phyloP scores from a whole-genome alignment of 768 basidiomycete genomes.

The Thelephora ganbajun region DNA sequence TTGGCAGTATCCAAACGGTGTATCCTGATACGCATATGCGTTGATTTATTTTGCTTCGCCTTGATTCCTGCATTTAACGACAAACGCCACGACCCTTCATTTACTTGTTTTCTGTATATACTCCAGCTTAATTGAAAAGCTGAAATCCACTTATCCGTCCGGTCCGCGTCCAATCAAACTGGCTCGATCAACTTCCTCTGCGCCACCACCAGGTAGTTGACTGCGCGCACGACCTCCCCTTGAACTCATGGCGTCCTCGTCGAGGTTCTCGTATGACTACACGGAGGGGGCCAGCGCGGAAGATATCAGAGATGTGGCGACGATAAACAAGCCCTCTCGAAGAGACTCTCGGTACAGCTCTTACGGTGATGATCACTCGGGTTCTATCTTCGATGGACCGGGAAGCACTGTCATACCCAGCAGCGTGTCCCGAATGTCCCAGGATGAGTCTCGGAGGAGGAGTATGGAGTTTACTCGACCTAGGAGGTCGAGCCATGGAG shows the following conservation, averaged over 20 bases:
- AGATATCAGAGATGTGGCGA: constrained; percentile 55
- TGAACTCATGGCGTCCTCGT: constrained; percentile 17
- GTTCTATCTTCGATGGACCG: constrained; percentile 68
- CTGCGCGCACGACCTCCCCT: constrained; percentile 13
- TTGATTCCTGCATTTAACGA: no score
- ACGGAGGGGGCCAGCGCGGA: constrained; percentile 74
- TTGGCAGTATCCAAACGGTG: no score
- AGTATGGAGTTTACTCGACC: constrained; percentile 40
- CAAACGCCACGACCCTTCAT: no score
- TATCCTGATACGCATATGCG: no score
- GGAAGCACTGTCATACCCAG: constrained; percentile 53
- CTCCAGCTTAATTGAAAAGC: no score
- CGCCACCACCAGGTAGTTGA: constrained; percentile 5
- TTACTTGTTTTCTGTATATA: no score
- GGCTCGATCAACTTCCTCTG: no score
- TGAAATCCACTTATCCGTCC: no score
- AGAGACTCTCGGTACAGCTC: constrained; percentile 55
- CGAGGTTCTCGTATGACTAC: constrained; percentile 38
- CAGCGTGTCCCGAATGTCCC: constrained; percentile 69
- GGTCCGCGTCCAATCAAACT: no score
- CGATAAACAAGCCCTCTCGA: constrained; percentile 35
- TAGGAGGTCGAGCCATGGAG: constrained; percentile 26
- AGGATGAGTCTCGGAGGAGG: constrained; percentile 34
- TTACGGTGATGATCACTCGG: constrained; percentile 46
- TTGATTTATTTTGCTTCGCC: no score